Percentiles rank a stretch among this genome's conserved stretches.
Conservation (phyloP, 2,329 filamentous ascomycete species). For the Aspergillus pseudoglaucus region DNA sequence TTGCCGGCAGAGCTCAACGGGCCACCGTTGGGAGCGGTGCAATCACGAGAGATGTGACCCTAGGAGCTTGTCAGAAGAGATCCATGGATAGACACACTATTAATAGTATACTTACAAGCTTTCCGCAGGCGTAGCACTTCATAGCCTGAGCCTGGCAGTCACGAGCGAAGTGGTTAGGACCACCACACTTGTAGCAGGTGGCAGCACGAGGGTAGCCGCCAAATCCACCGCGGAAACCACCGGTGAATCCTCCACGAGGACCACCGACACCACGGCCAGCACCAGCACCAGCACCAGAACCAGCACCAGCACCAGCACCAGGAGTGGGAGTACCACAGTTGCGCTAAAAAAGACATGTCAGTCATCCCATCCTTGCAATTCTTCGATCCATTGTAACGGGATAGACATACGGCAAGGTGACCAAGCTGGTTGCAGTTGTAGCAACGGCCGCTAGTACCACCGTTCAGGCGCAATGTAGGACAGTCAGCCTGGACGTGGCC, state of each 20-base stretch:
- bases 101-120: slow-evolving; percentile 50
- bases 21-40: slow-evolving; percentile 92
- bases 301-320: slow-evolving; percentile 56
- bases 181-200: slow-evolving; percentile 65
- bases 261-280: slow-evolving; percentile 60
- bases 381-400: neutral
- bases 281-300: slow-evolving; percentile 51
- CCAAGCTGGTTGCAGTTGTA: slow-evolving; percentile 94
- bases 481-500: slow-evolving; percentile 98
- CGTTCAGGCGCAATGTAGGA: slow-evolving; percentile 88
- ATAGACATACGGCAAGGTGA: slow-evolving; percentile 70
- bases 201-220: slow-evolving; percentile 51
- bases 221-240: slow-evolving; percentile 66
- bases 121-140: slow-evolving; percentile 97
- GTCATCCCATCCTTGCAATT: neutral
- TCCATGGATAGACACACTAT: neutral
- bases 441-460: slow-evolving; percentile 74
- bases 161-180: slow-evolving; percentile 95
- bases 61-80: slow-evolving; percentile 13
- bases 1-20: slow-evolving; percentile 93
- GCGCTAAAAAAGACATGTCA: slow-evolving; percentile 47
- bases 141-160: slow-evolving; percentile 98
- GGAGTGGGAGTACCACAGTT: slow-evolving; percentile 72
- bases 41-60: slow-evolving; percentile 89
- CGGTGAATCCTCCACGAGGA: slow-evolving; percentile 59